These are phyloP conservation scores for Diaporthe velutina DNA, from an alignment of 2,329 filamentous ascomycete genomes.

Conservation along the genomic window DNA sequence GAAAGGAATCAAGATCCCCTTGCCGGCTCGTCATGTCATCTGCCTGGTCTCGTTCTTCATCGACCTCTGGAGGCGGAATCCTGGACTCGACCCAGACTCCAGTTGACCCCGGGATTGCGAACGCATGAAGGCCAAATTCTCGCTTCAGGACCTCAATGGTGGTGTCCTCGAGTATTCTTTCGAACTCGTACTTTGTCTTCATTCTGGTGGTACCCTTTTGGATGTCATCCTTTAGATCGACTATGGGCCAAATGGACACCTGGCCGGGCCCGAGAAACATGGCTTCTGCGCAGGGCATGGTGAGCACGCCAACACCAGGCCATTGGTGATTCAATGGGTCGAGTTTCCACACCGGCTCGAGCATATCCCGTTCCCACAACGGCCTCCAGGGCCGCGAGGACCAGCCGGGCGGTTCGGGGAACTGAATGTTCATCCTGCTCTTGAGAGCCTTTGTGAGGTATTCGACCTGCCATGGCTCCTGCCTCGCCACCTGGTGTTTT, in stretches of 20 bases:
- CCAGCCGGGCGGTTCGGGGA: constrained; percentile 32
- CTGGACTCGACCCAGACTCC: constrained; percentile 39
- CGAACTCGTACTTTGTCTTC: constrained; percentile 31
- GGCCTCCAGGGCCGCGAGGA: constrained; percentile 23
- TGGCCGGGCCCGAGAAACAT: constrained; percentile 39
- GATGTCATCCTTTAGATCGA: constrained; percentile 30
- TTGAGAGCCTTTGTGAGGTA: constrained; percentile 28
- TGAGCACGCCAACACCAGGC: constrained; percentile 26
- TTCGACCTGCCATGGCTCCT: constrained; percentile 31
- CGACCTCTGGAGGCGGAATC: constrained; percentile 18
- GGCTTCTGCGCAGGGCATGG: constrained; percentile 37
- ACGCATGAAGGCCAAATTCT: constrained; percentile 25
- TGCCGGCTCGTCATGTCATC: background rate
- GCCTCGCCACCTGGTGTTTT: background rate
- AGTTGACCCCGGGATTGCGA: constrained; percentile 18
- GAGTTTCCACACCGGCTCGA: background rate
- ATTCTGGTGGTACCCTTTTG: background rate
- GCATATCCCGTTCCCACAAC: background rate
- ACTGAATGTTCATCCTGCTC: constrained; percentile 19
- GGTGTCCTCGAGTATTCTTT: constrained; percentile 34
- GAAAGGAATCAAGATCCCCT: background rate
- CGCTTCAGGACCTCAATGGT: constrained; percentile 34
- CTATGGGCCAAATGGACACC: constrained; percentile 37
- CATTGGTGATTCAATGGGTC: constrained; percentile 31
- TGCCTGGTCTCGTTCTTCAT: background rate